Conservation (phyloP, 2,329 filamentous ascomycete genomes). For the Teratosphaeria zuluensis region DNA sequence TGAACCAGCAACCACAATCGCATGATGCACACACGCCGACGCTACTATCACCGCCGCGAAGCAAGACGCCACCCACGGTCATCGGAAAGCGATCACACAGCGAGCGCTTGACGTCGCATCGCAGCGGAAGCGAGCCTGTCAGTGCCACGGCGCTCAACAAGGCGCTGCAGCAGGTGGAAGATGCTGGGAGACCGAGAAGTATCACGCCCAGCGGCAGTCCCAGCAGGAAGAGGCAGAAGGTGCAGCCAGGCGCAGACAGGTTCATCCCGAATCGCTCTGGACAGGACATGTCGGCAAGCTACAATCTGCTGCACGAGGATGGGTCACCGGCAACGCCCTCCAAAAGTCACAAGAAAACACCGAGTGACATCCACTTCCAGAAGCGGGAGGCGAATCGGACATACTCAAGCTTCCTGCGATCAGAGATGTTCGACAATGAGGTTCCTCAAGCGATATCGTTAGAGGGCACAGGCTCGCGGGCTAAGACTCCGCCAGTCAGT, state of each 20-base stretch:
- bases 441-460: constrained; percentile 71
- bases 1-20: not conserved
- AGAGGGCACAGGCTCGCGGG: constrained; percentile 47
- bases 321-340: constrained; percentile 87
- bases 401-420: constrained; percentile 76
- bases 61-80: constrained; percentile 51
- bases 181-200: constrained; percentile 46
- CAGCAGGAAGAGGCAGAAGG: constrained; percentile 57
- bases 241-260: constrained; percentile 51
- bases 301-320: constrained; percentile 83
- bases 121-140: constrained; percentile 43
- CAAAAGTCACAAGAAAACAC: constrained; percentile 75
- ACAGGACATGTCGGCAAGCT: constrained; percentile 87
- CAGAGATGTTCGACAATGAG: constrained; percentile 84
- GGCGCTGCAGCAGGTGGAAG: constrained; percentile 53
- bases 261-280: constrained; percentile 93
- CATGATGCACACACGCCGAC: constrained; percentile 34
- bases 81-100: constrained; percentile 36
- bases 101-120: constrained; percentile 14
- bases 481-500: constrained; percentile 68
- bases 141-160: constrained; percentile 51
- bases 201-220: constrained; percentile 56
- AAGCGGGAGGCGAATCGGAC: constrained; percentile 91
- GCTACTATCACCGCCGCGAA: constrained; percentile 46
- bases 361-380: constrained; percentile 89